Conservation (phyloP, 495 filamentous ascomycete genomes). For the Hypoxylon perforatum region DNA sequence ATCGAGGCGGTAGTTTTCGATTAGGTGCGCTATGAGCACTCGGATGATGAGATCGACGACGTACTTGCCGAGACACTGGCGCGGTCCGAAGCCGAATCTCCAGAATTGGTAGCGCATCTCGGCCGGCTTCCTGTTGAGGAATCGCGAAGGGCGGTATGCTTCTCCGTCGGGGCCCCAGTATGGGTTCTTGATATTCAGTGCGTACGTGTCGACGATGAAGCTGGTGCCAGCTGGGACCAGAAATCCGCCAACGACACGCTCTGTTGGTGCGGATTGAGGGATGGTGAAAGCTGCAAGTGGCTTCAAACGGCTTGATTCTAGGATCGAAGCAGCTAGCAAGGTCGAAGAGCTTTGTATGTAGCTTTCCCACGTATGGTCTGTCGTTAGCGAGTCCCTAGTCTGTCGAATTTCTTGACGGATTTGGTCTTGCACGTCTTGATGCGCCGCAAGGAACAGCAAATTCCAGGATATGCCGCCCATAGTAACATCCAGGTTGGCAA, state of each 20-base stretch:
- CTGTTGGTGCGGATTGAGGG: conserved; percentile 50
- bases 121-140: conserved; percentile 1
- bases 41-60: conserved; percentile 44
- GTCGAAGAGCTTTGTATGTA: conserved; percentile 41
- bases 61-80: conserved; percentile 47
- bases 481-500: conserved; percentile 61
- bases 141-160: conserved; percentile 13
- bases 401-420: conserved; percentile 41
- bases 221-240: conserved; percentile 44
- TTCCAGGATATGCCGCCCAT: conserved; percentile 53
- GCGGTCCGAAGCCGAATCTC: conserved; percentile 50
- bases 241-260: conserved; percentile 42
- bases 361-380: background rate
- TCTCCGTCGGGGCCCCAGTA: conserved; percentile 47
- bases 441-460: conserved; percentile 51
- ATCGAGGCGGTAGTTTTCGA: conserved; percentile 1
- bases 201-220: conserved; percentile 53
- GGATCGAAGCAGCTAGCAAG: conserved; percentile 45
- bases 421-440: conserved; percentile 43
- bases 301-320: conserved; percentile 49
- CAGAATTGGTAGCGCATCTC: conserved; percentile 41
- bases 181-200: conserved; percentile 51
- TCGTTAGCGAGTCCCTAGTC: background rate
- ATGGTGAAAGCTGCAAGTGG: conserved; percentile 53
- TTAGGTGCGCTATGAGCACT: conserved; percentile 30